Percentiles rank a stretch among this genome's conserved stretches.
Evolutionary conservation across 164 flowering plant genomes (phyloP).

Genomic region (Taxillus chinensis): DNA sequence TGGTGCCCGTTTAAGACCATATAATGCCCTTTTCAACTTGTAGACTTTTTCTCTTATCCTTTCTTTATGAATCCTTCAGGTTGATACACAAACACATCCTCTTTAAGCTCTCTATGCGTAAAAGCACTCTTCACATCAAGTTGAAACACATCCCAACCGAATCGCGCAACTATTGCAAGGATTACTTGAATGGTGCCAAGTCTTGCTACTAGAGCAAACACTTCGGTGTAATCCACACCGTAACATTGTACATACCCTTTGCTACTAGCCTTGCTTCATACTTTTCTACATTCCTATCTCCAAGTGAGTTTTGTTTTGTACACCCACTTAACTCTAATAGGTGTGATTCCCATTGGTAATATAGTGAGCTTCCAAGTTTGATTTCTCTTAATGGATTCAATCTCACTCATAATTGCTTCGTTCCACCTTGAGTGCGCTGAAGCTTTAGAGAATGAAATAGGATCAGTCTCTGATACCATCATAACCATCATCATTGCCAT

Average conservation of each 20-base stretch:
- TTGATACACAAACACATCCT: too few relatives aligned
- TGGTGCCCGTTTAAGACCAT: not conserved
- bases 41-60: too few relatives aligned
- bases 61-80: too few relatives aligned
- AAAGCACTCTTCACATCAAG: not conserved
- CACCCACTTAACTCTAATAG: too few relatives aligned
- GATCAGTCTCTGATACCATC: not conserved
- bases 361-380: too few relatives aligned
- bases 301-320: too few relatives aligned
- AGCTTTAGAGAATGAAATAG: not conserved
- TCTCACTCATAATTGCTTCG: not conserved
- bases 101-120: too few relatives aligned
- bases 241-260: slow-evolving; percentile 7
- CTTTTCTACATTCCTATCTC: not conserved
- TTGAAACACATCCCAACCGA: not conserved
- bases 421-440: not conserved
- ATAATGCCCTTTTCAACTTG: not conserved
- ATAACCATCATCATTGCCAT: not conserved
- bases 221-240: slow-evolving; percentile 1
- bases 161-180: not conserved
- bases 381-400: not conserved
- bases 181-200: not conserved
- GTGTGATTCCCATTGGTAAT: too few relatives aligned
- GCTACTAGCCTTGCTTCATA: slow-evolving; percentile 12
- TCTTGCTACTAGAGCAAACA: too few relatives aligned